phyloP scores from a whole-genome alignment of 495 filamentous ascomycete species.

The Podospora fimiseda region DNA sequence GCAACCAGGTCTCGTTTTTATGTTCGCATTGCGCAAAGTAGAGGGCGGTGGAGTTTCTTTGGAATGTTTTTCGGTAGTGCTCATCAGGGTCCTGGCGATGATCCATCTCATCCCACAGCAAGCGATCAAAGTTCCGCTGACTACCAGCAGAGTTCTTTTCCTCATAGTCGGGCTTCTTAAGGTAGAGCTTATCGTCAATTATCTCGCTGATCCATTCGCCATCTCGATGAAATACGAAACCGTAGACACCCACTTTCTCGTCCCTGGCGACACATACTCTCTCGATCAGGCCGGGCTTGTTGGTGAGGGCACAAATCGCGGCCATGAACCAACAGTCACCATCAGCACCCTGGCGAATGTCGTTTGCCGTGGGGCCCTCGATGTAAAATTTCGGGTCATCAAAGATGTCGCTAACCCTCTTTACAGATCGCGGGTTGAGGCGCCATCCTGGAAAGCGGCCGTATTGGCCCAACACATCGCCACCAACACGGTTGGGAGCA shows the following conservation, averaged over 20 bases:
- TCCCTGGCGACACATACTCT: constrained; percentile 76
- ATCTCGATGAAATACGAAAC: constrained; percentile 90
- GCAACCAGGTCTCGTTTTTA: constrained; percentile 90
- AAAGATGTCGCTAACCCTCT: constrained; percentile 75
- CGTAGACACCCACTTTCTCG: constrained; percentile 81
- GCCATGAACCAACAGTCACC: constrained; percentile 94
- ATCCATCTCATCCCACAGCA: constrained; percentile 65
- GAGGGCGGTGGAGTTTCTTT: constrained; percentile 65
- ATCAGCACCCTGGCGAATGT: constrained; percentile 70
- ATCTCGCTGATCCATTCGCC: constrained; percentile 90
- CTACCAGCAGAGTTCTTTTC: constrained; percentile 33
- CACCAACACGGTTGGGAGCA: not conserved
- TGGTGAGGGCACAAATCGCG: constrained; percentile 75
- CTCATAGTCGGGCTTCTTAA: constrained; percentile 77
- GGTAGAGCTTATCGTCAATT: constrained; percentile 73
- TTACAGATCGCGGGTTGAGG: constrained; percentile 55
- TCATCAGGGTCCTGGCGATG: constrained; percentile 62
- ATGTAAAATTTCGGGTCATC: constrained; percentile 79
- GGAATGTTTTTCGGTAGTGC: constrained; percentile 67
- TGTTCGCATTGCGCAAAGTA: constrained; percentile 84
- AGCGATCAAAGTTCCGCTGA: constrained; percentile 51
- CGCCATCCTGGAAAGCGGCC: constrained; percentile 10
- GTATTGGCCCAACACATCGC: not conserved
- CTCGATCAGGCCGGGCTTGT: constrained; percentile 72
- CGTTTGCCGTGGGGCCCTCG: constrained; percentile 74